Percentiles rank a stretch among this genome's conserved stretches.
phyloP scores from a whole-genome alignment of 2,329 filamentous ascomycete species.

The Aschersonia sp. region DNA sequence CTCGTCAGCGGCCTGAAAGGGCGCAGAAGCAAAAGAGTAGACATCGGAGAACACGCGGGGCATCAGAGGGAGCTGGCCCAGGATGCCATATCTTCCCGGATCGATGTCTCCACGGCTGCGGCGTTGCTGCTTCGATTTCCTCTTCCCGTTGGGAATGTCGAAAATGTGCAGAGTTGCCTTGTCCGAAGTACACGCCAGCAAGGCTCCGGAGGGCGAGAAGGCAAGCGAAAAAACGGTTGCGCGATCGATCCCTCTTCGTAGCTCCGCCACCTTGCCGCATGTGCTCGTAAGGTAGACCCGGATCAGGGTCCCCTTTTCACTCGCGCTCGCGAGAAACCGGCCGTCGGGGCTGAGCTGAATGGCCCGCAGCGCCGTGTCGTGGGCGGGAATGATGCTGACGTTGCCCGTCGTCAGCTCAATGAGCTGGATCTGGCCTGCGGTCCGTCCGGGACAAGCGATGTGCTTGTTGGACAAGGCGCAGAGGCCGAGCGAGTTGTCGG shows the following conservation, averaged over 20 bases:
- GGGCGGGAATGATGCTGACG: conserved; percentile 88
- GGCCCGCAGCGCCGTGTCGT: conserved; percentile 64
- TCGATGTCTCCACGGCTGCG: conserved; percentile 19
- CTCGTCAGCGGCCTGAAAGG: conserved; percentile 77
- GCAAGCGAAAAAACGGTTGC: conserved; percentile 78
- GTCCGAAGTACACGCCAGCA: conserved; percentile 87
- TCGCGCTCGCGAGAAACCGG: conserved; percentile 74
- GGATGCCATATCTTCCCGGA: conserved; percentile 69
- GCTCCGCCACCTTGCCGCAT: conserved; percentile 68
- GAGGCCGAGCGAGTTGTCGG: conserved; percentile 69
- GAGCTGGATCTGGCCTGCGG: conserved; percentile 75
- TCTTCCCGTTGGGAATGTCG: conserved; percentile 53
- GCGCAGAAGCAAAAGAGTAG: conserved; percentile 69
- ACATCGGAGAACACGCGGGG: conserved; percentile 80
- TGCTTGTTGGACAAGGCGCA: conserved; percentile 62
- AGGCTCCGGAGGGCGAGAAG: conserved; percentile 67
- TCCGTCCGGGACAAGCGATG: conserved; percentile 78
- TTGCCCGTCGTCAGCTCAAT: conserved; percentile 65
- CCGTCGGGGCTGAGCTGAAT: conserved; percentile 70
- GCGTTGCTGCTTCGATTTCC: conserved; percentile 16
- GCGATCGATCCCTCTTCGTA: conserved; percentile 78
- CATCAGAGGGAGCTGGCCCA: conserved; percentile 71
- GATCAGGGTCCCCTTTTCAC: conserved; percentile 79
- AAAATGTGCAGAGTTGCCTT: conserved; percentile 94
- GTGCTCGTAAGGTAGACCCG: conserved; percentile 72